Base-by-base conservation (phyloP, 2,329 filamentous ascomycete genomes). In the Sordariomycetes sp. region DNA sequence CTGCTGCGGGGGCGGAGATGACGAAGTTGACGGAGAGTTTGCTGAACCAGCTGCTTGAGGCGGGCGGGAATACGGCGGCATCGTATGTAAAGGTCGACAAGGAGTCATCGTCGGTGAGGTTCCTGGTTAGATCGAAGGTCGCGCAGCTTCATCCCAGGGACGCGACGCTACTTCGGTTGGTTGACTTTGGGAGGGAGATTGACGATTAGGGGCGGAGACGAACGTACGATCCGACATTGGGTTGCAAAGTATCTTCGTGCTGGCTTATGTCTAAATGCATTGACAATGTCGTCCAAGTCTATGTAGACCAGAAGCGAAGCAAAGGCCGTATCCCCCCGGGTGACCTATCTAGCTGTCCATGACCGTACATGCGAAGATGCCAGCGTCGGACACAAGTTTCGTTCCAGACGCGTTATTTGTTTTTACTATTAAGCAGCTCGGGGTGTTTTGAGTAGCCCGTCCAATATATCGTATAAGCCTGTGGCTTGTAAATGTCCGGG, bases 91-190 rank as follows among this genome's bases (percentile, higher is more conserved):
- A 72, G 53, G 69, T 86, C n/a, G 62, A 72, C 17, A 75, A 77
- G 58, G 84, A 86, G 64, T 81, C 82, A 52, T 81, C 83, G 2
- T 80, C 81, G 13, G 79, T 78, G 2, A 76, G 83, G 61, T 86
- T 86, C 63, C 70, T 86, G 24, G 80, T 86, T 36, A 71, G 83
- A 57, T 82, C 81, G 42, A 84, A 84, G 64, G 82, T 84, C 48
- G 84, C 84, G 2, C 78, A 82, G 62, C 85, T 86, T 62, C 82
- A 87, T 62, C 82, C 81, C 2, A 79, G 74, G 60, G 82, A 86
- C 68, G 81, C 83, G 15, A 78, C 73, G 50, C 76, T 71, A 65
- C 67, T 87, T 55, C 75, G 78, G 54, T 67, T 86, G 53, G 69
- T 86, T 53, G 82, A 86, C 66, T 86, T 85, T 72, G 82, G 82